Base-by-base conservation (phyloP, 352 stramenopile genomes). In the Phytophthora meadii region DNA sequence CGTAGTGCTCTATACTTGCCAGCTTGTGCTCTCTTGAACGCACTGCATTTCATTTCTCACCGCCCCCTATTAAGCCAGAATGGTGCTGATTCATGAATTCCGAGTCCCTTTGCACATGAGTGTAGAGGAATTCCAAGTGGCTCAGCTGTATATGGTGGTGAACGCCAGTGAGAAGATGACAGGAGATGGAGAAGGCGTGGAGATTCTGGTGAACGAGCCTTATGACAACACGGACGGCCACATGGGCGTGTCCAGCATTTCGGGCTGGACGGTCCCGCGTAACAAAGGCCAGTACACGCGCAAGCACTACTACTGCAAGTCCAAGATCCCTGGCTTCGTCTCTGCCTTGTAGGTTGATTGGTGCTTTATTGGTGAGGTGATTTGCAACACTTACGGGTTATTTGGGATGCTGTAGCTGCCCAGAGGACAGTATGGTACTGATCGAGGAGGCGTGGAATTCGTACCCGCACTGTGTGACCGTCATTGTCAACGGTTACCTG, bases 281-380 rank as follows among this genome's bases (percentile, higher is more conserved):
- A 93, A 82, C 68, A 92, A 89, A 61, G 88, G 88, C 44, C 88
- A 95, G 68, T 95, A 95, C 75, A 95, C 88, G 52, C 82, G 87
- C 65, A 95, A 95, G 68, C 87, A 95, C 72, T 95, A 95, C 72
- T 93, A 93, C 72, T 87, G 80, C 79, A 89, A 90, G 74, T 90
- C 77, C 58, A 88, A 91, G 68, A 93, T 95, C 65, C 88, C 88
- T 8, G 75, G 81, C 61, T 88, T 91, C 59, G 76, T 94, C 10
- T 92, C 84, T 5, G 80, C 84, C 41, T 86, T 95, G 86, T 94
- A 89, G 25, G 77, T 66, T 2, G 5, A 14, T 36, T 19, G 14
- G 37, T 42, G 15, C 14, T 8, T n/a, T 42, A 42, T 42, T 42
- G 8, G 5, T 42, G 14, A 15, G 9, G 11, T 24, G 7, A 28